phyloP scores from a whole-genome alignment of 345 rosid genomes.

The Eucalyptus pumila region DNA sequence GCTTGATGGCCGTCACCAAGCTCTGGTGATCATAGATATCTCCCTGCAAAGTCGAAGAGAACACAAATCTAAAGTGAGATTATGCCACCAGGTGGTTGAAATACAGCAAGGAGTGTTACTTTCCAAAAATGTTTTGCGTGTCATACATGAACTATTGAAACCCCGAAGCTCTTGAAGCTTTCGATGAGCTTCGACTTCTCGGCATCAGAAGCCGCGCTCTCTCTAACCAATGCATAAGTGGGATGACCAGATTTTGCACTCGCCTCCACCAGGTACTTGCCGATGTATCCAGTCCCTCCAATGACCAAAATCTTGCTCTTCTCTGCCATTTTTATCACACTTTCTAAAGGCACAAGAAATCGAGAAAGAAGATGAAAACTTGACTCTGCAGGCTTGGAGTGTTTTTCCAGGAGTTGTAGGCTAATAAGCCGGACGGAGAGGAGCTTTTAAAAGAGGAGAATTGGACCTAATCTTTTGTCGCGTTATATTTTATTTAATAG shows the following conservation, averaged over 20 bases:
- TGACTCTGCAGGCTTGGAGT: neutral
- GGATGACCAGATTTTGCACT: neutral
- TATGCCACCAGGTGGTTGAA: neutral
- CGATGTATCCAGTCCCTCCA: neutral
- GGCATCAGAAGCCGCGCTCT: slow-evolving; percentile 11
- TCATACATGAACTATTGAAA: neutral
- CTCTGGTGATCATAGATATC: slow-evolving; percentile 10
- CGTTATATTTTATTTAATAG: neutral
- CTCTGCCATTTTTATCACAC: neutral
- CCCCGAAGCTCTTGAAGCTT: slow-evolving; percentile 18
- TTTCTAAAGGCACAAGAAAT: neutral
- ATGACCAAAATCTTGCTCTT: neutral
- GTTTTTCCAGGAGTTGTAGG: neutral
- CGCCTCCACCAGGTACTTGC: neutral
- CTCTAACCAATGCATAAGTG: slow-evolving; percentile 24
- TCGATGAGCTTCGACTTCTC: slow-evolving; percentile 11
- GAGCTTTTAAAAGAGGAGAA: neutral
- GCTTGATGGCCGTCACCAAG: slow-evolving; percentile 13
- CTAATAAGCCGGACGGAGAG: neutral
- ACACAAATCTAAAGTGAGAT: neutral
- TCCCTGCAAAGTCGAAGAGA: slow-evolving; percentile 3
- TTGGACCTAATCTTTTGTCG: neutral
- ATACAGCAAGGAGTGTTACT: neutral
- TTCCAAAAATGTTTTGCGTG: neutral
- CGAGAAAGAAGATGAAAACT: neutral